A percentile compares a stretch with the other conserved stretches of the same genome.
phyloP scores from a whole-genome alignment of 2,329 filamentous ascomycete species.

The Stagonosporopsis rhizophila region DNA sequence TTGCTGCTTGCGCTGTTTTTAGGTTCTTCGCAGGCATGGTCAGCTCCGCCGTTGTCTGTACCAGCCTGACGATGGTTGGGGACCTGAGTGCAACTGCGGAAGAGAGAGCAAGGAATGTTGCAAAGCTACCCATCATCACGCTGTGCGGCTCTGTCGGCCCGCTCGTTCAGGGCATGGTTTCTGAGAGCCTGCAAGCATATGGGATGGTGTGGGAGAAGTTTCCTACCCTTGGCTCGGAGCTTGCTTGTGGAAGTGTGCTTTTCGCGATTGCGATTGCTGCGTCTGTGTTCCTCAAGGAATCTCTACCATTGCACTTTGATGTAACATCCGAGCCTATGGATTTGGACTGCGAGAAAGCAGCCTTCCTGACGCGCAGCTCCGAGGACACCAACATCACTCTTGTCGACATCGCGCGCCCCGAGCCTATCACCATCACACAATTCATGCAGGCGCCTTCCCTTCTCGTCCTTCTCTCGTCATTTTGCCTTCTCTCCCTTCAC shows the following conservation, averaged over 20 bases:
- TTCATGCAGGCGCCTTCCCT: conserved; percentile 57
- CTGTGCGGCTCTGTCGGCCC: conserved; percentile 56
- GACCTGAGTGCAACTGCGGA: conserved; percentile 50
- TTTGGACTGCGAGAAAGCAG: conserved; percentile 54
- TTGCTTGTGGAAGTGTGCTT: conserved; percentile 53
- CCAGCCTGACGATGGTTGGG: conserved; percentile 56
- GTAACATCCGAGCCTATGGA: conserved; percentile 30
- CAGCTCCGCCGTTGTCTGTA: conserved; percentile 55
- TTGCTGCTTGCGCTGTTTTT: conserved; percentile 52
- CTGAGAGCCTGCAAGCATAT: conserved; percentile 51
- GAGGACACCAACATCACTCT: conserved; percentile 46
- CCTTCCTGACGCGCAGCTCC: conserved; percentile 53
- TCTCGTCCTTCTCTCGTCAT: conserved; percentile 56
- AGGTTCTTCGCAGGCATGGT: conserved; percentile 54
- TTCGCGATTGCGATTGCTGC: conserved; percentile 52
- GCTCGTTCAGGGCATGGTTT: conserved; percentile 53
- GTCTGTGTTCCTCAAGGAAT: conserved; percentile 52
- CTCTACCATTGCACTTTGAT: conserved; percentile 39
- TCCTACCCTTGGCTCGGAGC: conserved; percentile 54
- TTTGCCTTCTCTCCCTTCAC: conserved; percentile 63
- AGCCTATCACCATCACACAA: conserved; percentile 54
- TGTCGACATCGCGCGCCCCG: conserved; percentile 47
- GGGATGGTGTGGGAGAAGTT: conserved; percentile 53
- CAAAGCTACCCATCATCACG: conserved; percentile 54
- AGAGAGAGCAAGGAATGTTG: conserved; percentile 52